Percentiles rank a stretch among this genome's conserved stretches.
Conservation (phyloP, 495 filamentous ascomycete genomes). For the Daldinia childiae region DNA sequence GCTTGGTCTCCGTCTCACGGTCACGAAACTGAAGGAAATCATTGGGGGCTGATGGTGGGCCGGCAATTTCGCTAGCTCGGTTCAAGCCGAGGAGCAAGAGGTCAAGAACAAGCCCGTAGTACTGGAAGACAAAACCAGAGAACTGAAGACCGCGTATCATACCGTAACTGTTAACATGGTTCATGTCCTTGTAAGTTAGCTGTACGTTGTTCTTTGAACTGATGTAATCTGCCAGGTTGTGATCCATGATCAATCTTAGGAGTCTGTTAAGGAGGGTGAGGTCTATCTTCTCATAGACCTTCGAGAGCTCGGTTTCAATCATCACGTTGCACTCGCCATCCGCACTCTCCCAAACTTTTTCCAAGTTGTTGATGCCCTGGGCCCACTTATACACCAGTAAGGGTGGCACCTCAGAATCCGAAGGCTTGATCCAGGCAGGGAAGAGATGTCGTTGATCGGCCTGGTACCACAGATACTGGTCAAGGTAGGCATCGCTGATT, state of each 20-base stretch:
- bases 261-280: slow-evolving; percentile 93
- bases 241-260: slow-evolving; percentile 96
- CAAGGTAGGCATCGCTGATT: slow-evolving; percentile 98
- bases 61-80: slow-evolving; percentile 95
- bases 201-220: slow-evolving; percentile 99
- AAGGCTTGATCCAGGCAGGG: slow-evolving; percentile 99
- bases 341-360: slow-evolving; percentile 93
- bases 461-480: slow-evolving; percentile 99
- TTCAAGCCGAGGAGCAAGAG: slow-evolving; percentile 91
- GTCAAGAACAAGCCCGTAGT: slow-evolving; percentile 96
- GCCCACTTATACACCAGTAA: slow-evolving; percentile 98
- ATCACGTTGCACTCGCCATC: slow-evolving; percentile 99
- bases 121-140: slow-evolving; percentile 98
- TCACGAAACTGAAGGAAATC: slow-evolving; percentile 99
- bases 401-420: slow-evolving; percentile 98
- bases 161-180: slow-evolving; percentile 98
- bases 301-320: slow-evolving; percentile 97
- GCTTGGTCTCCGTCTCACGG: slow-evolving; percentile 85
- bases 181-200: slow-evolving; percentile 99
- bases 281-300: slow-evolving; percentile 99
- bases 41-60: slow-evolving; percentile 94
- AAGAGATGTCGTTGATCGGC: slow-evolving; percentile 98
- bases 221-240: slow-evolving; percentile 99
- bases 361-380: slow-evolving; percentile 99
- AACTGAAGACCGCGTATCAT: slow-evolving; percentile 98